These are phyloP conservation scores for Tardiomyces digboiensis DNA, from an alignment of 1,139 yeast species.

Conservation along the genomic window DNA sequence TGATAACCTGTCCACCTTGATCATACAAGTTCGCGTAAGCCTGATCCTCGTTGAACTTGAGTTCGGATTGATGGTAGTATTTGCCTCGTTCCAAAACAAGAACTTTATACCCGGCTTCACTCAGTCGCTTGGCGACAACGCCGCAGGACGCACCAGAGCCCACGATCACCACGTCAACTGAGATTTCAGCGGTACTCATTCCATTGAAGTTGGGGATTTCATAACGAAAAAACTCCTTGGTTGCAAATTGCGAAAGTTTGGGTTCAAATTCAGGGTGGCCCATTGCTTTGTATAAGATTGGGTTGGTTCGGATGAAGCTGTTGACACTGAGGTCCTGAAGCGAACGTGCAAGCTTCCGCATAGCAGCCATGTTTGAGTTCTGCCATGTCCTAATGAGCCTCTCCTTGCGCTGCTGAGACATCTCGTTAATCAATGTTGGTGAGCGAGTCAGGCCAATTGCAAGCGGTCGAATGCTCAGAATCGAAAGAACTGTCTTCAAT, in stretches of 20 bases:
- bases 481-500: slow-evolving; percentile 12
- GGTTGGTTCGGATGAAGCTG: slow-evolving; percentile 10
- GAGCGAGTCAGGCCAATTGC: slow-evolving; percentile 18
- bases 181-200: slow-evolving; percentile 11
- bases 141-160: slow-evolving; percentile 57
- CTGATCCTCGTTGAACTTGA: slow-evolving; percentile 31
- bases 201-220: slow-evolving; percentile 11
- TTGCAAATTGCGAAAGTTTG: slow-evolving; percentile 4
- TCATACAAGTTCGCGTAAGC: slow-evolving; percentile 37
- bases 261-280: slow-evolving; percentile 18
- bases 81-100: slow-evolving; percentile 47
- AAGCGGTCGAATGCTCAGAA: slow-evolving; percentile 15
- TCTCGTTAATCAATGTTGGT: slow-evolving; percentile 15
- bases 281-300: slow-evolving; percentile 11
- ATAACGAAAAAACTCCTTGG: slow-evolving; percentile 5
- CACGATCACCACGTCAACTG: slow-evolving; percentile 36
- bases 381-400: slow-evolving; percentile 13
- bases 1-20: slow-evolving; percentile 29
- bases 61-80: slow-evolving; percentile 33
- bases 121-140: slow-evolving; percentile 43
- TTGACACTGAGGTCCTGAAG: slow-evolving; percentile 8
- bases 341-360: slow-evolving; percentile 14
- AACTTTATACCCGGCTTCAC: slow-evolving; percentile 36
- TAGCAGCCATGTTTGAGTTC: slow-evolving; percentile 10
- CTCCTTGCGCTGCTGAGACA: slow-evolving; percentile 14